Evolutionary conservation across 2,329 filamentous ascomycete genomes (phyloP).

Genomic region (Colletotrichum simmondsii): DNA sequence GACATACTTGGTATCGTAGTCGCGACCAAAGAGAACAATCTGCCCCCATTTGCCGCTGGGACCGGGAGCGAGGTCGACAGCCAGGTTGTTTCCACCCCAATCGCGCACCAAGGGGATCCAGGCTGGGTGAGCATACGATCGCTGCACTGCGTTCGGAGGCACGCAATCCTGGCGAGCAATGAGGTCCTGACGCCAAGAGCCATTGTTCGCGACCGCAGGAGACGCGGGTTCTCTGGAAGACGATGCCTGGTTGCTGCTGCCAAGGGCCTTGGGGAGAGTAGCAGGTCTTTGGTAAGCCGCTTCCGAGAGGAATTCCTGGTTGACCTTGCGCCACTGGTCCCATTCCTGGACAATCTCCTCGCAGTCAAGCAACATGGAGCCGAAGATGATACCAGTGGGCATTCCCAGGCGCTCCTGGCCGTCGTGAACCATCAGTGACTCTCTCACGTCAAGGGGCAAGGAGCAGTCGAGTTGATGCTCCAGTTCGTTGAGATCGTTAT

Average conservation of each 20-base stretch:
- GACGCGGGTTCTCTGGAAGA: conserved; percentile 69
- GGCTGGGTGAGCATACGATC: conserved; percentile 89
- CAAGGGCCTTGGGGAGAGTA: conserved; percentile 77
- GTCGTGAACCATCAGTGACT: conserved; percentile 91
- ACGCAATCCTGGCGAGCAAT: conserved; percentile 87
- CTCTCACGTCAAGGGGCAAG: conserved; percentile 90
- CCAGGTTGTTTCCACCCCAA: conserved; percentile 98
- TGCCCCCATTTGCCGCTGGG: conserved; percentile 94
- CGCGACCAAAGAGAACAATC: conserved; percentile 94
- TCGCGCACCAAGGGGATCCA: conserved; percentile 98
- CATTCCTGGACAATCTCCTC: conserved; percentile 98
- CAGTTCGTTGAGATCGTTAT: conserved; percentile 95
- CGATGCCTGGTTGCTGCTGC: conserved; percentile 73
- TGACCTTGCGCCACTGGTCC: conserved; percentile 95
- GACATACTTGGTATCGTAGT: conserved; percentile 99
- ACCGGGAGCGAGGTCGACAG: conserved; percentile 91
- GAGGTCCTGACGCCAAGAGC: conserved; percentile 87
- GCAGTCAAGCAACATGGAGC: conserved; percentile 95
- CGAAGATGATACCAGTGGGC: conserved; percentile 92
- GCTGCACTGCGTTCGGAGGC: conserved; percentile 86
- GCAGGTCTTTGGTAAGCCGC: conserved; percentile 68
- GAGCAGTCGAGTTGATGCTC: conserved; percentile 97
- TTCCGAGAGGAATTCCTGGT: conserved; percentile 84
- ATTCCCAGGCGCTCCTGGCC: conserved; percentile 95
- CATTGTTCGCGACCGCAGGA: conserved; percentile 62